Conservation (phyloP, 148 eudicot species). For the Arctostaphylos glauca region DNA sequence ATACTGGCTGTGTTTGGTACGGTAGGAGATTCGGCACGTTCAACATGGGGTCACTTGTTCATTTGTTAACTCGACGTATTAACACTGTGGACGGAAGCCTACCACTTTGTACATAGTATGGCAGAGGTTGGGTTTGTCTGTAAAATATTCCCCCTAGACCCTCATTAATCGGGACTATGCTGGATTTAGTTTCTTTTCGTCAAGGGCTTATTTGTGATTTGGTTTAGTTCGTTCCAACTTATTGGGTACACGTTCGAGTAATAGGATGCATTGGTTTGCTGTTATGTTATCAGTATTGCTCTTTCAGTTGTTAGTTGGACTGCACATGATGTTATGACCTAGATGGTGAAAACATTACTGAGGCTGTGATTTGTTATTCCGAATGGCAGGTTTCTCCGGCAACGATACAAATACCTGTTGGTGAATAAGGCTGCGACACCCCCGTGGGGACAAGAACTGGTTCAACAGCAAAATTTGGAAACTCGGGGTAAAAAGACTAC, state of each 20-base stretch:
- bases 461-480: slow-evolving; percentile 14
- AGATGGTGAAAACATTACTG: slow-evolving; percentile 5
- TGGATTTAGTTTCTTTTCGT: neutral
- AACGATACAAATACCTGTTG: slow-evolving; percentile 29
- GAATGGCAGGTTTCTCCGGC: slow-evolving; percentile 39
- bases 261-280: neutral
- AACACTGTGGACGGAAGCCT: neutral
- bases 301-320: neutral
- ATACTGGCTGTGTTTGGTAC: too few species aligned
- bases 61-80: neutral
- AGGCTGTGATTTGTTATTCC: neutral
- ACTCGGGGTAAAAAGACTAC: slow-evolving; percentile 11
- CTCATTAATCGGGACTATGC: neutral
- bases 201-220: neutral
- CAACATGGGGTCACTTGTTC: neutral
- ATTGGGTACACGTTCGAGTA: neutral
- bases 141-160: too few species aligned
- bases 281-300: neutral
- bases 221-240: neutral
- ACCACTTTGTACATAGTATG: neutral
- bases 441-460: slow-evolving; percentile 19
- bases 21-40: too few species aligned
- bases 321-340: neutral
- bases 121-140: too few species aligned
- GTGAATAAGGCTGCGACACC: slow-evolving; percentile 19